A percentile compares a stretch with the other conserved stretches of the same genome.
These are phyloP conservation scores for Rhododendron henanense DNA, from an alignment of 148 eudicot species.

Conservation along the genomic window DNA sequence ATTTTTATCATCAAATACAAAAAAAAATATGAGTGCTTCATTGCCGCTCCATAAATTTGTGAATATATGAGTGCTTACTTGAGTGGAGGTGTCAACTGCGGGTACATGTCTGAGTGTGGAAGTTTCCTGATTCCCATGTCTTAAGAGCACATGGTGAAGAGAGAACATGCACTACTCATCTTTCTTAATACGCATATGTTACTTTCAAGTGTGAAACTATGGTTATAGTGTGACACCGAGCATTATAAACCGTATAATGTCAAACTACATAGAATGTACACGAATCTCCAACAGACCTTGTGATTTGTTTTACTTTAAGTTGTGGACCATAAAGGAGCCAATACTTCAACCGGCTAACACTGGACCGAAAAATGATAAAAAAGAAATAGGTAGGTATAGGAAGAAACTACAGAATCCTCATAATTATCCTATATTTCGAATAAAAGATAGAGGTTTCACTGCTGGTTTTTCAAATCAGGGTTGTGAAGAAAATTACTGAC, in stretches of 20 bases:
- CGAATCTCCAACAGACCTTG: background rate
- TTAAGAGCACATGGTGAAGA: background rate
- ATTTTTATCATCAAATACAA: background rate
- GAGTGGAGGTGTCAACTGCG: background rate
- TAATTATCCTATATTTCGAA: background rate
- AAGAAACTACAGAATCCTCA: background rate
- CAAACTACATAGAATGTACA: background rate
- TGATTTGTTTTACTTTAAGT: background rate
- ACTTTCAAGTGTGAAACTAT: background rate
- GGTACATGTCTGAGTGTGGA: background rate
- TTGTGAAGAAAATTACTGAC: conserved; percentile 23
- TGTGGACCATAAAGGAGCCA: background rate
- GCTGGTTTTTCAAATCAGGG: background rate
- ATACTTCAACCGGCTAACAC: background rate
- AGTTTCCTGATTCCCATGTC: background rate
- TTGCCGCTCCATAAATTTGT: background rate
- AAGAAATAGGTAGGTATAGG: background rate
- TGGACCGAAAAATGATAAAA: background rate
- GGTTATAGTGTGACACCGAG: background rate
- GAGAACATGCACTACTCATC: background rate
- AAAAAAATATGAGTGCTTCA: background rate
- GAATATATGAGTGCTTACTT: background rate
- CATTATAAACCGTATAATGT: background rate
- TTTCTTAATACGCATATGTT: background rate
- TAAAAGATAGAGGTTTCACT: background rate